A percentile compares a stretch with the other conserved stretches of the same genome.
phyloP scores from a whole-genome alignment of 805 yeast genomes.

The Yarrowia phangngaensis region DNA sequence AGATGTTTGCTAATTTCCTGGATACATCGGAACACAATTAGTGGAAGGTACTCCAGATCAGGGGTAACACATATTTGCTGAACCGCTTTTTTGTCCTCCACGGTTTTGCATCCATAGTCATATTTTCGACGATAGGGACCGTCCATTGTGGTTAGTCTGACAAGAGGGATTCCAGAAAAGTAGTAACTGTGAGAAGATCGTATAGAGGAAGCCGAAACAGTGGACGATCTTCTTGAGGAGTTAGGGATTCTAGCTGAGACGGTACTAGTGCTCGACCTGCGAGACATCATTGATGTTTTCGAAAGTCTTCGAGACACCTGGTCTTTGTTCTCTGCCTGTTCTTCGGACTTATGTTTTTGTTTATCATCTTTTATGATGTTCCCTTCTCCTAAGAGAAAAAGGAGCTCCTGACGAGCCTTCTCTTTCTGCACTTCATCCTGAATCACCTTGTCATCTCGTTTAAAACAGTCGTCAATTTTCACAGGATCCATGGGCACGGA shows the following conservation, averaged over 20 bases:
- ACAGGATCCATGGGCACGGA: slow-evolving; percentile 13
- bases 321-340: background rate
- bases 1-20: slow-evolving; percentile 6
- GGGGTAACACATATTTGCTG: slow-evolving; percentile 15
- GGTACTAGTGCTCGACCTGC: too few relatives aligned
- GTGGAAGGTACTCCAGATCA: slow-evolving; percentile 13
- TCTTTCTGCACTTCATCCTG: slow-evolving; percentile 4
- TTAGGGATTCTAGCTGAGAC: background rate
- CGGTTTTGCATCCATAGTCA: slow-evolving; percentile 5
- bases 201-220: background rate
- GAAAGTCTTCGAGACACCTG: too few relatives aligned
- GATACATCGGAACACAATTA: slow-evolving; percentile 15
- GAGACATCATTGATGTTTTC: too few relatives aligned
- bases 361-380: background rate
- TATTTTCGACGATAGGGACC: slow-evolving; percentile 5
- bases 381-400: slow-evolving; percentile 14
- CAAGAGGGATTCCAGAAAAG: background rate
- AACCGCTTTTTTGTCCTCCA: slow-evolving; percentile 3
- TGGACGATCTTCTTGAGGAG: background rate
- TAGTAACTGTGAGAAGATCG: slow-evolving; percentile 1
- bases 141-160: slow-evolving; percentile 5
- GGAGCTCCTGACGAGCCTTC: slow-evolving; percentile 10
- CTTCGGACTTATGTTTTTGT: background rate
- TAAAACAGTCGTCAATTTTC: slow-evolving; percentile 9
- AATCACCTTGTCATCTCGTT: background rate